phyloP scores from a whole-genome alignment of 148 eudicot genomes.

The Fagopyrum tataricum region DNA sequence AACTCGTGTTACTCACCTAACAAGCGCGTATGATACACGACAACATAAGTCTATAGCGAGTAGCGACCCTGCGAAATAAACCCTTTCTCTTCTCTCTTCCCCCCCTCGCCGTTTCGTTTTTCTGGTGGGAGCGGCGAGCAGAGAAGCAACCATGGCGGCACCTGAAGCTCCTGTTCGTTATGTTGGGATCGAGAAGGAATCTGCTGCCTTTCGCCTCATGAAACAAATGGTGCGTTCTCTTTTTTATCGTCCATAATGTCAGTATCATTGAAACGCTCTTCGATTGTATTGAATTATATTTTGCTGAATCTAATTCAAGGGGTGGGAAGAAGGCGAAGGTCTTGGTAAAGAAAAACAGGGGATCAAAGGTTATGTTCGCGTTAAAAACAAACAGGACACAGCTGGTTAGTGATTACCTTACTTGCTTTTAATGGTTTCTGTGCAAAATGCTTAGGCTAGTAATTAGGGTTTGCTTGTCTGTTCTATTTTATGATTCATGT shows the following conservation, averaged over 20 bases:
- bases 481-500: too few species aligned
- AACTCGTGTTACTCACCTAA: background rate
- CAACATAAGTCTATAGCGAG: background rate
- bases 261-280: background rate
- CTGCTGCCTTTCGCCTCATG: slow-evolving; percentile 98
- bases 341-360: slow-evolving; percentile 98
- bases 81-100: background rate
- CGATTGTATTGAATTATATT: background rate
- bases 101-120: background rate
- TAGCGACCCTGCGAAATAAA: background rate
- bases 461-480: background rate
- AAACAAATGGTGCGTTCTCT: slow-evolving; percentile 70
- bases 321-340: slow-evolving; percentile 99
- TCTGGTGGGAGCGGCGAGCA: background rate
- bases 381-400: slow-evolving; percentile 84
- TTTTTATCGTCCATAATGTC: background rate
- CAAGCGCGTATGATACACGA: background rate
- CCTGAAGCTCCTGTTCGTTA: slow-evolving; percentile 77
- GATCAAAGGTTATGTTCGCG: slow-evolving; percentile 88
- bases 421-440: background rate
- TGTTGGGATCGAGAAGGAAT: slow-evolving; percentile 70
- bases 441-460: background rate
- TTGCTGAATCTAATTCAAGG: slow-evolving; percentile 28
- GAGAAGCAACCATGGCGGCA: slow-evolving; percentile 52
- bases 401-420: slow-evolving; percentile 25